Conservation (phyloP, 1,284 basidiomycete species). For the Heterobasidion parviporum region DNA sequence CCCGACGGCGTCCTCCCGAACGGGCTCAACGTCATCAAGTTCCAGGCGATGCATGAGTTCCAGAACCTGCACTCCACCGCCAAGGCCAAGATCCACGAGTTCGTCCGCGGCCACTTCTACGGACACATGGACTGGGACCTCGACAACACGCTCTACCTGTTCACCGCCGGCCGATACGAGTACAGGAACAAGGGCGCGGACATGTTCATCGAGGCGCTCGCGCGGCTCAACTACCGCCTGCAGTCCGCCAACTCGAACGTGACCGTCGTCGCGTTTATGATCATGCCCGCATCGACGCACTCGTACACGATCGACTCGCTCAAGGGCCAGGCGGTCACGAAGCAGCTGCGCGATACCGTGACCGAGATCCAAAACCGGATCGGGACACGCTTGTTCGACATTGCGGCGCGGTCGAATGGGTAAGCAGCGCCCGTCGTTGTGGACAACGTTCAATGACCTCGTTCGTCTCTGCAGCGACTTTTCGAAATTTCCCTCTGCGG, state of each 20-base stretch:
- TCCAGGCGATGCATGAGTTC: slow-evolving; percentile 93
- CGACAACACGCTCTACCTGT: slow-evolving; percentile 96
- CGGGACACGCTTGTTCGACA: slow-evolving; percentile 87
- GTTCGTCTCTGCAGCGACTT: slow-evolving; percentile 44
- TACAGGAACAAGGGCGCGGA: slow-evolving; percentile 99
- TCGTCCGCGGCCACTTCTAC: slow-evolving; percentile 96
- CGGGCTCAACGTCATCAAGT: slow-evolving; percentile 96
- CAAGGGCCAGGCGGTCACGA: slow-evolving; percentile 97
- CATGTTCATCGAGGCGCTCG: slow-evolving; percentile 97
- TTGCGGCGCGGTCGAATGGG: slow-evolving; percentile 89
- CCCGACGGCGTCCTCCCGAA: slow-evolving; percentile 98
- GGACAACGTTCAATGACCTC: neutral
- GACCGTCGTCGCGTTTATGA: slow-evolving; percentile 96
- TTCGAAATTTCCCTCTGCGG: slow-evolving; percentile 66
- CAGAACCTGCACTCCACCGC: slow-evolving; percentile 91
- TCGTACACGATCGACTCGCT: slow-evolving; percentile 97
- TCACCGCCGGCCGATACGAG: slow-evolving; percentile 98
- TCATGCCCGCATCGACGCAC: slow-evolving; percentile 94
- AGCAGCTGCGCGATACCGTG: slow-evolving; percentile 92
- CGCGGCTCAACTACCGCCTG: slow-evolving; percentile 85
- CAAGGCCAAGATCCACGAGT: slow-evolving; percentile 98
- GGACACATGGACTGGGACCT: slow-evolving; percentile 95
- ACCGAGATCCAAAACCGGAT: slow-evolving; percentile 91
- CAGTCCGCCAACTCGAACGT: slow-evolving; percentile 73
- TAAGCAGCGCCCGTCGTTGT: slow-evolving; percentile 23